Evolutionary conservation across 306 rosid species (phyloP).

Genomic region (Trifolium subterraneum): DNA sequence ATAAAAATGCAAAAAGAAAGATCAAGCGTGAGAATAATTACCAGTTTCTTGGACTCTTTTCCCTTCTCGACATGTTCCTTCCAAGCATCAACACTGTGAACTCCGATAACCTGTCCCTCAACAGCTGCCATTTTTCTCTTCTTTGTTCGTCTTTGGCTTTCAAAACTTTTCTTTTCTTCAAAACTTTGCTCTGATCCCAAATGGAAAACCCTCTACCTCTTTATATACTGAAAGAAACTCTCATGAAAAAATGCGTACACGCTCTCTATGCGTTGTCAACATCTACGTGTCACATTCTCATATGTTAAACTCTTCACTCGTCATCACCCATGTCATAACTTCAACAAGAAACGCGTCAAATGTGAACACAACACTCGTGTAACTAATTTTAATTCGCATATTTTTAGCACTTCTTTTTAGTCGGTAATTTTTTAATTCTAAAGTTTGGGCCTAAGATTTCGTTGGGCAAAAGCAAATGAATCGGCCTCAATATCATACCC

Average conservation of each 20-base stretch:
- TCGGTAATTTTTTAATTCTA: neutral
- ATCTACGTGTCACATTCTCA: neutral
- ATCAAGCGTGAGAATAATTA: neutral
- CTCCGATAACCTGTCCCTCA: slow-evolving; percentile 60
- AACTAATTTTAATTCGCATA: neutral
- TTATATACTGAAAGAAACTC: slow-evolving; percentile 18
- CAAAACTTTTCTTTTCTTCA: too few relatives aligned
- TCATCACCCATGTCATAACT: neutral
- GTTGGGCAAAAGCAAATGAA: neutral
- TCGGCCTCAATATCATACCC: neutral
- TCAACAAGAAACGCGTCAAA: neutral
- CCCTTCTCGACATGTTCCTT: slow-evolving; percentile 53
- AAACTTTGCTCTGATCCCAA: neutral
- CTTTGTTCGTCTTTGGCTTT: neutral
- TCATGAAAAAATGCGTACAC: neutral
- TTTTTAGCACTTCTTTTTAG: neutral
- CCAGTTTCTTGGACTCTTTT: slow-evolving; percentile 60
- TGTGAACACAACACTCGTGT: neutral
- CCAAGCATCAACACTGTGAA: slow-evolving; percentile 62
- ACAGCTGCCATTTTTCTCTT: slow-evolving; percentile 42
- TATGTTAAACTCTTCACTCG: neutral
- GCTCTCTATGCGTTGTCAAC: neutral
- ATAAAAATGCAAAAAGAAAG: neutral
- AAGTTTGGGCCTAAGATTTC: neutral
- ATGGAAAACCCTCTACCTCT: neutral